Percentiles rank a stretch among this genome's conserved stretches.
These are phyloP conservation scores for Spinacia oleracea DNA, from an alignment of 179 eudicot genomes.

Conservation along the genomic window DNA sequence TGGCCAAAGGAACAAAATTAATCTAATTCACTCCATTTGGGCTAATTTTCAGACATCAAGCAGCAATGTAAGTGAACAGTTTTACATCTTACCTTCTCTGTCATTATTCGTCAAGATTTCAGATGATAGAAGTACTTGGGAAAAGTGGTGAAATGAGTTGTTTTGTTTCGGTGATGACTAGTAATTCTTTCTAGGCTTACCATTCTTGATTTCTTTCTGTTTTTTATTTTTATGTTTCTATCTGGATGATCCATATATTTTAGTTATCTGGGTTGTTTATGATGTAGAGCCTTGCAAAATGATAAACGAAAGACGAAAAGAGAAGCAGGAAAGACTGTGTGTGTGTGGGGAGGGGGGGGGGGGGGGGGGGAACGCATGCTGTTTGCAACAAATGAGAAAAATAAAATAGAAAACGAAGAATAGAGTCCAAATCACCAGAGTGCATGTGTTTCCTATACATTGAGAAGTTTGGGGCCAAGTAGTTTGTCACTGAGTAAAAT, in stretches of 20 bases:
- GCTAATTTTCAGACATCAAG: constrained; percentile 92
- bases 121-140: background rate
- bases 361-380: background rate
- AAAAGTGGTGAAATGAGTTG: too few relatives aligned
- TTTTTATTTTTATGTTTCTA: background rate
- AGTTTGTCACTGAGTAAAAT: background rate
- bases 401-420: background rate
- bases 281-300: background rate
- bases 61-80: constrained; percentile 63
- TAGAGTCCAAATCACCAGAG: background rate
- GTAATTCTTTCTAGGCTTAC: background rate
- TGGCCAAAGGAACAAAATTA: constrained; percentile 57
- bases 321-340: background rate
- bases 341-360: background rate
- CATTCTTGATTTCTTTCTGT: background rate
- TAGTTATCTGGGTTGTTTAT: background rate
- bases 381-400: background rate
- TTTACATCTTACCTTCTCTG: background rate
- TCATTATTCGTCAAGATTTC: background rate
- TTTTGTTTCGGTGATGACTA: background rate
- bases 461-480: background rate
- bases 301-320: background rate
- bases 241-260: background rate
- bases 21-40: constrained; percentile 94
- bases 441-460: background rate